These are phyloP conservation scores for Elaphomyces granulatus DNA, from an alignment of 495 filamentous ascomycete species.

Conservation along the genomic window DNA sequence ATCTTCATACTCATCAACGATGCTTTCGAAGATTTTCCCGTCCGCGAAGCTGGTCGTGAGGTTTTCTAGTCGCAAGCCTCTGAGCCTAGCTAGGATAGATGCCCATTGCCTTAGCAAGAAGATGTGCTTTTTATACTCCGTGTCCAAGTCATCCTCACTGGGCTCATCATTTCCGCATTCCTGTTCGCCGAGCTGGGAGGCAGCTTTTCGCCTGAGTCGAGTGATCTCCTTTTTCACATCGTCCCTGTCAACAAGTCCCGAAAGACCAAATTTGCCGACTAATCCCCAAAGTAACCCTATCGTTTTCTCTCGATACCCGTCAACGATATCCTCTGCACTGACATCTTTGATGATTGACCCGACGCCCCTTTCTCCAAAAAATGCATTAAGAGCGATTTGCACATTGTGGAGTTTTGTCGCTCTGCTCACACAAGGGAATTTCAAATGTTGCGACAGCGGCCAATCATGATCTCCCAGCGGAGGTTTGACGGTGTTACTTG, in stretches of 20 bases:
- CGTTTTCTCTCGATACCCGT: conserved; percentile 55
- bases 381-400: conserved; percentile 40
- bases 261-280: conserved; percentile 42
- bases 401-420: conserved; percentile 48
- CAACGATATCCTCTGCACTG: conserved; percentile 46
- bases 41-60: conserved; percentile 48
- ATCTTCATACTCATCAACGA: conserved; percentile 44
- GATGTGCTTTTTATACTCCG: conserved; percentile 18
- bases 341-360: conserved; percentile 23
- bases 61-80: conserved; percentile 36
- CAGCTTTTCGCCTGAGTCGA: conserved; percentile 22
- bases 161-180: conserved; percentile 7
- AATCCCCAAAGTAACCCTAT: conserved; percentile 47
- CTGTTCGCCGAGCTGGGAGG: conserved; percentile 6
- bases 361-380: conserved; percentile 27
- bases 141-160: conserved; percentile 13
- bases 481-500: conserved; percentile 22
- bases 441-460: conserved; percentile 43
- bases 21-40: conserved; percentile 39
- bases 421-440: conserved; percentile 42
- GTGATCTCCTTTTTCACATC: conserved; percentile 38
- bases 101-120: conserved; percentile 43
- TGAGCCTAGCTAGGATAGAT: conserved; percentile 28
- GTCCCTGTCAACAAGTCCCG: conserved; percentile 38
- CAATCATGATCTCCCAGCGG: conserved; percentile 14